A percentile compares a stretch with the other conserved stretches of the same genome.
phyloP scores from a whole-genome alignment of 495 filamentous ascomycete species.

The Talaromyces borbonicus region DNA sequence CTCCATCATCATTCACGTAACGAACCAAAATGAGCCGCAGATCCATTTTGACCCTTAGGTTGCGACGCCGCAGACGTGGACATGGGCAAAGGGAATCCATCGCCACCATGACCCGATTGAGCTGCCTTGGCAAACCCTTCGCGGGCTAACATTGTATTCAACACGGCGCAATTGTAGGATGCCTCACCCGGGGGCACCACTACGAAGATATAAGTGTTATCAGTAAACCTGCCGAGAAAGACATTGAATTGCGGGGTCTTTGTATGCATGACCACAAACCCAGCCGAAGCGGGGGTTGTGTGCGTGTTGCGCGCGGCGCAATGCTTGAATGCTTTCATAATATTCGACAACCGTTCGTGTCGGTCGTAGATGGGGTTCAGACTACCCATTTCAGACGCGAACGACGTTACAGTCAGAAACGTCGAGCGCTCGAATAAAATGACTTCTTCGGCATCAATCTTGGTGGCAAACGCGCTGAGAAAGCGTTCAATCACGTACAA shows the following conservation, averaged over 20 bases:
- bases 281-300: constrained; percentile 40
- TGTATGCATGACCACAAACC: constrained; percentile 57
- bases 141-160: constrained; percentile 80
- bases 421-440: constrained; percentile 93
- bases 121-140: constrained; percentile 57
- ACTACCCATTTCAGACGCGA: constrained; percentile 60
- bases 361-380: constrained; percentile 83
- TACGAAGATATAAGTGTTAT: constrained; percentile 91
- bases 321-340: constrained; percentile 96
- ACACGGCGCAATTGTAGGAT: constrained; percentile 74
- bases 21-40: background rate
- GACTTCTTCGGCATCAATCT: constrained; percentile 86
- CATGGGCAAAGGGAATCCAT: constrained; percentile 36
- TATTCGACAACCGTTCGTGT: constrained; percentile 89
- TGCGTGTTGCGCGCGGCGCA: constrained; percentile 50
- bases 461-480: constrained; percentile 62
- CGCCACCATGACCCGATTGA: constrained; percentile 25
- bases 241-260: constrained; percentile 72
- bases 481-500: constrained; percentile 80
- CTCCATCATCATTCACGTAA: background rate
- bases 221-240: constrained; percentile 86
- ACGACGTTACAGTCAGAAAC: constrained; percentile 84
- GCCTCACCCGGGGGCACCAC: constrained; percentile 82
- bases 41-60: constrained; percentile 15
- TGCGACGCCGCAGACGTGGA: constrained; percentile 21